Evolutionary conservation across 2,329 filamentous ascomycete species (phyloP).

Genomic region (Colletotrichum shisoi): DNA sequence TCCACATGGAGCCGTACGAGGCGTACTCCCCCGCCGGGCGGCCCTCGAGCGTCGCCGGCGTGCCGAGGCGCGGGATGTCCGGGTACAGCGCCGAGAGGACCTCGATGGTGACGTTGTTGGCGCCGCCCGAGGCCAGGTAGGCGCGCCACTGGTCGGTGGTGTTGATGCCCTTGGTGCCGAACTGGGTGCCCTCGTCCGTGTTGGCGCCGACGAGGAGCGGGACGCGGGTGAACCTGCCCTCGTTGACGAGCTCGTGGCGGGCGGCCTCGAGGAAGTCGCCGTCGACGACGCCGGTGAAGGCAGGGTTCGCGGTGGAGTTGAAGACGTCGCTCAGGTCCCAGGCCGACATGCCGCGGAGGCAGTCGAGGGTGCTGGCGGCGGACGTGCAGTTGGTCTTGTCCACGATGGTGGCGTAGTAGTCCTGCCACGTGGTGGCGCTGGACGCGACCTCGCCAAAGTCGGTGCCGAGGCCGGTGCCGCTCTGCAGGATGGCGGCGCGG

Average conservation of each 20-base stretch:
- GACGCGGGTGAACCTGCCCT: slow-evolving; percentile 69
- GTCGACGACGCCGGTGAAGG: slow-evolving; percentile 46
- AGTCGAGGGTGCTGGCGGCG: slow-evolving; percentile 43
- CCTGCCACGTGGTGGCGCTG: slow-evolving; percentile 36
- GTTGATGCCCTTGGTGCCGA: slow-evolving; percentile 62
- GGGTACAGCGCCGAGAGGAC: slow-evolving; percentile 58
- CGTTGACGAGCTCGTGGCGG: slow-evolving; percentile 60
- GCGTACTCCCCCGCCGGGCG: slow-evolving; percentile 42
- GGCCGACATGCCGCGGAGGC: slow-evolving; percentile 47
- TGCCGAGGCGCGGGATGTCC: slow-evolving; percentile 56
- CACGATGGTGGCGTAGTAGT: slow-evolving; percentile 35
- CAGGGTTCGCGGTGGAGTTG: slow-evolving; percentile 43
- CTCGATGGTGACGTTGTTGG: slow-evolving; percentile 45
- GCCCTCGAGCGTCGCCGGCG: slow-evolving; percentile 54
- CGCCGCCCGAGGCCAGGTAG: slow-evolving; percentile 46
- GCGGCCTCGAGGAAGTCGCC: slow-evolving; percentile 53
- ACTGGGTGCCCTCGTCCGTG: slow-evolving; percentile 69
- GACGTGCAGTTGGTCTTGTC: slow-evolving; percentile 39
- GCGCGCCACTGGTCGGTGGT: slow-evolving; percentile 61
- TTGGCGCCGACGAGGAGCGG: slow-evolving; percentile 71
- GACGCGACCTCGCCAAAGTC: slow-evolving; percentile 45
- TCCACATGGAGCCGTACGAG: slow-evolving; percentile 57
- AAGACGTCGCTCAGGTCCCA: slow-evolving; percentile 46
- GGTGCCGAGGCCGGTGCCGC: slow-evolving; percentile 53
- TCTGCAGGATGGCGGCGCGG: slow-evolving; percentile 60